Conservation (phyloP, 116 monocot genomes). For the Papilionanthe hybrid region DNA sequence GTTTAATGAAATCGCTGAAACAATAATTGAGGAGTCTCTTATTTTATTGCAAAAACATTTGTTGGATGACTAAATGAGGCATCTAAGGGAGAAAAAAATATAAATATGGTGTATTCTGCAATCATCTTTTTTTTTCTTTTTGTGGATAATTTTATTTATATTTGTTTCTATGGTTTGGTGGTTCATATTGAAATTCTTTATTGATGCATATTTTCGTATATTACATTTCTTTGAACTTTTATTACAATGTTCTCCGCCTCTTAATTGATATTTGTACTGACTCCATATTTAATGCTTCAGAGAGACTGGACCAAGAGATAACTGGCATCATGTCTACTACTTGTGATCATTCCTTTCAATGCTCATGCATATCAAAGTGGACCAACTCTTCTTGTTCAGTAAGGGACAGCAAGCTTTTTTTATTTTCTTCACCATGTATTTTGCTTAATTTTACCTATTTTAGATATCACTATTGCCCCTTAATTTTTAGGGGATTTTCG, state of each 20-base stretch:
- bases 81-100: not conserved
- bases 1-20: not conserved
- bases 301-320: conserved; percentile 92
- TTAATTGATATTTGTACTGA: not conserved
- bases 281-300: conserved; percentile 23
- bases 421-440: not conserved
- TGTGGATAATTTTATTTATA: not conserved
- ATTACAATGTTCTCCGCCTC: not conserved
- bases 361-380: conserved; percentile 87
- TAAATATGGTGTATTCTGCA: not conserved
- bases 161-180: not conserved
- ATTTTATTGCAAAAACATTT: not conserved
- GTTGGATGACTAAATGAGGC: not conserved
- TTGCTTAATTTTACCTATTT: not conserved
- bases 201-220: not conserved
- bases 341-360: conserved; percentile 90
- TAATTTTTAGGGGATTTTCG: too few species aligned
- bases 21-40: not conserved
- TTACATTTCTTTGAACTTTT: not conserved
- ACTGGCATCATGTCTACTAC: conserved; percentile 77
- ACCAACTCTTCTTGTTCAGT: conserved; percentile 83
- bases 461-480: not conserved
- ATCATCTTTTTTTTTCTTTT: not conserved
- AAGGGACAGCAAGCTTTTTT: conserved; percentile 16
- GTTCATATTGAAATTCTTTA: not conserved